phyloP scores from a whole-genome alignment of 2,329 filamentous ascomycete genomes.

The Beauveria bassiana region DNA sequence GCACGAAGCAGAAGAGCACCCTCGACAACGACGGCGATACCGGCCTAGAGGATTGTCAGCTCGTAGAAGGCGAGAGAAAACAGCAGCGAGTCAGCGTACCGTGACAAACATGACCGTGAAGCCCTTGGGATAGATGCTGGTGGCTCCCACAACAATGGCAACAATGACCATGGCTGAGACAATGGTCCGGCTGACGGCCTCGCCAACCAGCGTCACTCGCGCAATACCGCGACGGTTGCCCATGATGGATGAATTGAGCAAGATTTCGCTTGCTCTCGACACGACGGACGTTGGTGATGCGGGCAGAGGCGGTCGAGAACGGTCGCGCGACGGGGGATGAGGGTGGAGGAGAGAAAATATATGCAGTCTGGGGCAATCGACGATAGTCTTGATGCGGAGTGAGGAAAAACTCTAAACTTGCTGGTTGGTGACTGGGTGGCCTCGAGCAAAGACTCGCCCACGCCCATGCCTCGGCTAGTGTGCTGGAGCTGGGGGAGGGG shows the following conservation, averaged over 20 bases:
- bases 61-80: neutral
- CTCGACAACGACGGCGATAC: constrained; percentile 1
- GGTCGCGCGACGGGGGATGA: neutral
- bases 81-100: neutral
- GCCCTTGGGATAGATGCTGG: constrained; percentile 9
- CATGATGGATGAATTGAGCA: constrained; percentile 2
- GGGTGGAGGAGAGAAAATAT: neutral
- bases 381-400: constrained; percentile 3
- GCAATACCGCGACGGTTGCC: constrained; percentile 7
- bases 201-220: constrained; percentile 5
- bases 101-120: constrained; percentile 9
- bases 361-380: neutral
- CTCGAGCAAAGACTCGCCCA: neutral
- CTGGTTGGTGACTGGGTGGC: neutral
- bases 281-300: neutral
- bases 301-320: neutral
- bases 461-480: constrained; percentile 7
- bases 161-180: constrained; percentile 8
- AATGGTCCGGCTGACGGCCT: constrained; percentile 1
- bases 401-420: constrained; percentile 7
- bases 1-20: neutral
- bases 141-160: constrained; percentile 7
- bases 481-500: constrained; percentile 5
- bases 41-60: neutral
- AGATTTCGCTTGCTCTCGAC: neutral